Conservation (phyloP, 768 basidiomycete genomes). For the Amanita exitialis region DNA sequence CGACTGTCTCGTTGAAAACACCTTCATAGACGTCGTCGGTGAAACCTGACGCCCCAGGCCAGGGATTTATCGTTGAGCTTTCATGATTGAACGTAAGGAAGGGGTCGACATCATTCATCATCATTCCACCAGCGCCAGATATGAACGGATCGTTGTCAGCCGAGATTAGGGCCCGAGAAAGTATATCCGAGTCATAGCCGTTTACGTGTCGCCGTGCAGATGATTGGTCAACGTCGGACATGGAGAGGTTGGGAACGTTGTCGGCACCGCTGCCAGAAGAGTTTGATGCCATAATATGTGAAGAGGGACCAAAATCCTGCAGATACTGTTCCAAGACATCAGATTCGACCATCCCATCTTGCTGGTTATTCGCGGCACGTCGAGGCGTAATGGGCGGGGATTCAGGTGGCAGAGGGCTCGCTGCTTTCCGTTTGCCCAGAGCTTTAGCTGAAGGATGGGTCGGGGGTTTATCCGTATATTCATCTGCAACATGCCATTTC, state of each 20-base stretch:
- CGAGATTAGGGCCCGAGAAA: slow-evolving; percentile 4
- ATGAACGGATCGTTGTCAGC: slow-evolving; percentile 6
- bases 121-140: not conserved
- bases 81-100: not conserved
- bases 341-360: not conserved
- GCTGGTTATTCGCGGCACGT: not conserved
- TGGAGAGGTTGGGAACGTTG: not conserved
- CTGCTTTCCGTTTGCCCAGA: slow-evolving; percentile 21
- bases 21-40: not conserved
- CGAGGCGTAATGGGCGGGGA: not conserved
- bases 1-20: not conserved
- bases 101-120: not conserved
- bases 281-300: not conserved
- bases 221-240: not conserved
- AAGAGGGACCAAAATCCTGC: not conserved
- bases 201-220: not conserved
- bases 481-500: not conserved
- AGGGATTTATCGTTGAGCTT: not conserved
- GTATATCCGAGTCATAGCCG: not conserved
- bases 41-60: not conserved
- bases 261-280: not conserved
- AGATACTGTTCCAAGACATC: slow-evolving; percentile 2
- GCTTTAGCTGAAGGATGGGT: slow-evolving; percentile 21
- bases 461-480: not conserved
- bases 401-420: slow-evolving; percentile 4